Evolutionary conservation across 352 stramenopile genomes (phyloP).

Genomic region (Pythium sukuiense): DNA sequence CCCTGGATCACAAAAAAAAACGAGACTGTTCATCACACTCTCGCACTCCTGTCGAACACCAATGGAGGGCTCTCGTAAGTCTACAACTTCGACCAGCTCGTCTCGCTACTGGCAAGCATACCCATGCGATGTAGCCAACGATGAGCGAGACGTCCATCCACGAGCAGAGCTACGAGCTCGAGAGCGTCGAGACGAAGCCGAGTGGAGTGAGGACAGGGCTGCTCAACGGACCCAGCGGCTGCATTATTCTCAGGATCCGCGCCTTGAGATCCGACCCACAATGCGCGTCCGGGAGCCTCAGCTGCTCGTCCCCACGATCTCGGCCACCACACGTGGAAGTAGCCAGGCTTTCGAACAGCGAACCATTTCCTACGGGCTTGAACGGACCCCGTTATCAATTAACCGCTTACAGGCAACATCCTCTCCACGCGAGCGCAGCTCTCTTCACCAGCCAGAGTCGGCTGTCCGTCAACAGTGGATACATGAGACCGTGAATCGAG

Average conservation of each 20-base stretch:
- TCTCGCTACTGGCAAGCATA: not conserved
- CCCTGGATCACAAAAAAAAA: not conserved
- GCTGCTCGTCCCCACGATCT: not conserved
- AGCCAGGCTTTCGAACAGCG: not conserved
- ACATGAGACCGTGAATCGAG: not conserved
- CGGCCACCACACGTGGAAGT: not conserved
- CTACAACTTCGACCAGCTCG: not conserved
- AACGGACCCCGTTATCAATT: not conserved
- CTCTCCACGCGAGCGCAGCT: not conserved
- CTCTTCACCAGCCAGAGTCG: not conserved
- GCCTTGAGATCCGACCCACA: not conserved
- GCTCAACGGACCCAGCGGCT: not conserved
- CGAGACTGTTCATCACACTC: too few species aligned
- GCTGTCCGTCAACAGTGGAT: not conserved
- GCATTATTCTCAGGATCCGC: not conserved
- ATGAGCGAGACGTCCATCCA: not conserved
- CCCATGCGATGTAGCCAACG: not conserved
- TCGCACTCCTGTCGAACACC: not conserved
- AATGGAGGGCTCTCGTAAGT: not conserved
- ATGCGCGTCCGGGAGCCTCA: not conserved
- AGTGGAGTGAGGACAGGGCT: not conserved
- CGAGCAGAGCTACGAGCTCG: too few species aligned
- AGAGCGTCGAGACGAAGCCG: not conserved
- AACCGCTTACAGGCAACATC: not conserved
- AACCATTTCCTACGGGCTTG: not conserved